Conservation (phyloP, 129 eudicot genomes). For the Cynara cardunculus region DNA sequence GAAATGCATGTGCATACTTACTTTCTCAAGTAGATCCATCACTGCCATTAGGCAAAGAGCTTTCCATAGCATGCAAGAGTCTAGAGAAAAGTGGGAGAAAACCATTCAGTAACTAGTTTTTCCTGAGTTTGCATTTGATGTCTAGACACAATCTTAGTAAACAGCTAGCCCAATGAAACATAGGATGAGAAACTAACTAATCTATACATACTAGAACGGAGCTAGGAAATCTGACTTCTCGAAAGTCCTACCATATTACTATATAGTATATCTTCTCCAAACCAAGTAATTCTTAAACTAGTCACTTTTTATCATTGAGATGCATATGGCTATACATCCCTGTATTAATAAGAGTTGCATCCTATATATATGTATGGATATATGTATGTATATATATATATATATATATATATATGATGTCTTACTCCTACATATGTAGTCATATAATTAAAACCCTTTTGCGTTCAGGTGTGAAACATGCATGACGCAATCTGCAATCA, state of each 20-base stretch:
- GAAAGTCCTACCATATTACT: background rate
- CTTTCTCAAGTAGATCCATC: no score
- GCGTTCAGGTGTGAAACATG: background rate
- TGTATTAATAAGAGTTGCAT: no score
- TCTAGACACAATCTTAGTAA: background rate
- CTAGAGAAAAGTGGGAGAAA: background rate
- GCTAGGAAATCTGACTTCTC: background rate
- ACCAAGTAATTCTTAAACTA: background rate
- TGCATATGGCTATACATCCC: background rate
- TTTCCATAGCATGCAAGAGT: no score
- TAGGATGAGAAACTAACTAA: background rate
- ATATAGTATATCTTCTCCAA: no score
- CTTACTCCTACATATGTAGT: no score
- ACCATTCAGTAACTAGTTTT: background rate
- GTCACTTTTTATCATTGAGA: background rate
- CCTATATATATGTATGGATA: no score
- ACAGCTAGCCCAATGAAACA: background rate
- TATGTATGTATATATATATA: no score
- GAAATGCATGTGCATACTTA: background rate
- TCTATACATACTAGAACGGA: background rate
- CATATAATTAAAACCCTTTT: no score
- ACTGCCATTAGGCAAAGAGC: no score
- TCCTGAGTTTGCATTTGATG: background rate
- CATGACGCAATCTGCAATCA: background rate
- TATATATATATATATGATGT: no score